phyloP scores from a whole-genome alignment of 1,284 basidiomycete species.

The Heimioporus retisporus region DNA sequence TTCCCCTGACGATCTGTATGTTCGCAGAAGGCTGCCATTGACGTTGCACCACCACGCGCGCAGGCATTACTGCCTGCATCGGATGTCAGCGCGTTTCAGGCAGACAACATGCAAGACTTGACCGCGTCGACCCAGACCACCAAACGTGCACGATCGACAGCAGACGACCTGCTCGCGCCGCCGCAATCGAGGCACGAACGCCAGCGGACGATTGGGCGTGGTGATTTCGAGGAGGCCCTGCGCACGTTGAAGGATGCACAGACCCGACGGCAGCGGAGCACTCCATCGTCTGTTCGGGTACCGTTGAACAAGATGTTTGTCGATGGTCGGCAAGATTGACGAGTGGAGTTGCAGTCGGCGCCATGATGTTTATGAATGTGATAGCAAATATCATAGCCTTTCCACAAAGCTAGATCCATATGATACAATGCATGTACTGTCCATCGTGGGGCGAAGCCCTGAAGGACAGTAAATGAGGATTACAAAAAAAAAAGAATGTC shows the following conservation, averaged over 20 bases:
- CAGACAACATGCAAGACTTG: too few relatives aligned
- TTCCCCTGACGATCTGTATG: constrained; percentile 2
- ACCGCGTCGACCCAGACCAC: constrained; percentile 17
- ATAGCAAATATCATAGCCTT: too few relatives aligned
- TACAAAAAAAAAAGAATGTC: too few relatives aligned
- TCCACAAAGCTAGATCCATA: too few relatives aligned
- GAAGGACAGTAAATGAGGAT: not conserved
- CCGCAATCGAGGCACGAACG: constrained; percentile 36
- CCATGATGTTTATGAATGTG: not conserved
- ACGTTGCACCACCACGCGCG: constrained; percentile 63
- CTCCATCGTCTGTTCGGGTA: constrained; percentile 43
- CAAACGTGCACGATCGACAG: constrained; percentile 2
- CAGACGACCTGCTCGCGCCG: constrained; percentile 20
- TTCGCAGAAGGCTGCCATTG: constrained; percentile 78
- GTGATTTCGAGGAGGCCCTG: constrained; percentile 80
- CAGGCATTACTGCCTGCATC: not conserved
- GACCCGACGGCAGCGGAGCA: constrained; percentile 56
- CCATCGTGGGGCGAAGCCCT: too few relatives aligned
- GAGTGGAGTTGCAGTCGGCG: not conserved
- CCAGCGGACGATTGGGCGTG: constrained; percentile 63
- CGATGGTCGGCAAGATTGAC: constrained; percentile 36
- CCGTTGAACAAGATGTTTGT: not conserved
- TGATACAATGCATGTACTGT: too few relatives aligned
- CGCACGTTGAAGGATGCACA: constrained; percentile 81
- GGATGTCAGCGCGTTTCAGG: not conserved